Percentiles rank a stretch among this genome's conserved stretches.
phyloP scores from a whole-genome alignment of 2,329 filamentous ascomycete species.

The Fusarium decemcellulare region DNA sequence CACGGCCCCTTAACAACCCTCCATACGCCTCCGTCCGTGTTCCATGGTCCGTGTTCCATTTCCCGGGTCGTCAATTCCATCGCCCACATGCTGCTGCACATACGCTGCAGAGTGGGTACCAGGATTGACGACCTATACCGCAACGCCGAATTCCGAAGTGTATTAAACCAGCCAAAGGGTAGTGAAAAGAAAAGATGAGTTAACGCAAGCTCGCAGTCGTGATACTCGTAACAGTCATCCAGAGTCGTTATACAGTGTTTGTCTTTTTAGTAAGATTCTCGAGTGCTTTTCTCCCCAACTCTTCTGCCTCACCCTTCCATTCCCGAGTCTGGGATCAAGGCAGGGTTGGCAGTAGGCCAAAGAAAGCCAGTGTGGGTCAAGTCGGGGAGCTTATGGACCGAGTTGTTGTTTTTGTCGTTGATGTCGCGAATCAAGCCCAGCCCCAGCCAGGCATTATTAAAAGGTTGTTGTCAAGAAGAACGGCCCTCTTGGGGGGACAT shows the following conservation, averaged over 20 bases:
- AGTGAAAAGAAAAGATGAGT: conserved; percentile 35
- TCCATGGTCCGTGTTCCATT: conserved; percentile 35
- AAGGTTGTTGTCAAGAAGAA: conserved; percentile 32
- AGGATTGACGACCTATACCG: conserved; percentile 22
- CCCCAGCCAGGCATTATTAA: conserved; percentile 42
- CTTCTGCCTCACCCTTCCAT: conserved; percentile 3
- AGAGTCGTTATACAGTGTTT: conserved; percentile 47
- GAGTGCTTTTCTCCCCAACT: conserved; percentile 7
- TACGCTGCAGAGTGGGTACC: conserved; percentile 20
- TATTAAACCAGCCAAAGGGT: conserved; percentile 43
- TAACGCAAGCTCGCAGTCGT: conserved; percentile 44
- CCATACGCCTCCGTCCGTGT: conserved; percentile 35
- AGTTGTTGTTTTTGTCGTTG: conserved; percentile 26
- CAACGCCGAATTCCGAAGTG: conserved; percentile 48
- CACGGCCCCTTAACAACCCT: conserved; percentile 27
- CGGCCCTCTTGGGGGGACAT: conserved; percentile 21
- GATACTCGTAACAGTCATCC: conserved; percentile 48
- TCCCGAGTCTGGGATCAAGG: conserved; percentile 13
- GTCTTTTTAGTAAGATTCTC: conserved; percentile 11
- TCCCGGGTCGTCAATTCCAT: conserved; percentile 35
- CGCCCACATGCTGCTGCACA: conserved; percentile 26
- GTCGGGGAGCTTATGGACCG: conserved; percentile 10
- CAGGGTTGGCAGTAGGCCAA: conserved; percentile 1
- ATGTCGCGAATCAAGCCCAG: conserved; percentile 25
- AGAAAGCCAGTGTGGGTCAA: conserved; percentile 14